Evolutionary conservation across 2,329 filamentous ascomycete species (phyloP).

Genomic region (Clonostachys byssicola): DNA sequence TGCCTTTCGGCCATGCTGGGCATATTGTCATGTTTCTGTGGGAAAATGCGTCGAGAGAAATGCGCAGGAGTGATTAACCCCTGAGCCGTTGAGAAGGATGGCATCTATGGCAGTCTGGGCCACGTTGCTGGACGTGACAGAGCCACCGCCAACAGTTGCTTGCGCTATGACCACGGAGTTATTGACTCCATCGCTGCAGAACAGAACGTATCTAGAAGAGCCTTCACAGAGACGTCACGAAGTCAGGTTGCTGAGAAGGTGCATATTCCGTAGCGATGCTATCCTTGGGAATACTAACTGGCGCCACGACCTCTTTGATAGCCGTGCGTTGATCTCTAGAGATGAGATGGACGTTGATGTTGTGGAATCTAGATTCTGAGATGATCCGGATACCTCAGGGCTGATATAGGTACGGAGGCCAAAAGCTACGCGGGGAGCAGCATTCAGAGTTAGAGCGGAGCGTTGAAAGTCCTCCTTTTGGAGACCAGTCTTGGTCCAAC

Average conservation of each 20-base stretch:
- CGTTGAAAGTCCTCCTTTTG: slow-evolving; percentile 14
- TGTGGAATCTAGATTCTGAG: slow-evolving; percentile 32
- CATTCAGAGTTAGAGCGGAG: slow-evolving; percentile 16
- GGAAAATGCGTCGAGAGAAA: too few relatives aligned
- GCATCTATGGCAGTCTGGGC: slow-evolving; percentile 52
- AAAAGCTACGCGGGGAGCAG: slow-evolving; percentile 35
- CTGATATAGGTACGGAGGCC: slow-evolving; percentile 34
- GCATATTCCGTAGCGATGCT: slow-evolving; percentile 40
- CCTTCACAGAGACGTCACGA: slow-evolving; percentile 35
- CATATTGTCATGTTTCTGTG: too few relatives aligned
- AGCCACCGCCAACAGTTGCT: slow-evolving; percentile 46
- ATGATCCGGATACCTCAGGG: slow-evolving; percentile 37
- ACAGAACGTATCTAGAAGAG: slow-evolving; percentile 35
- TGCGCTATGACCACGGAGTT: slow-evolving; percentile 57
- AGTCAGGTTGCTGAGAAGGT: slow-evolving; percentile 49
- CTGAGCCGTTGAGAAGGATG: slow-evolving; percentile 47
- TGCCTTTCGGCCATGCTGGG: too few relatives aligned
- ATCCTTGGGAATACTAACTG: slow-evolving; percentile 15
- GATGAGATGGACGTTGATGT: slow-evolving; percentile 46
- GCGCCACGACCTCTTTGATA: slow-evolving; percentile 40
- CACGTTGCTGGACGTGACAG: slow-evolving; percentile 38
- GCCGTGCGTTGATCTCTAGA: slow-evolving; percentile 49
- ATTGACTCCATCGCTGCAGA: slow-evolving; percentile 61
- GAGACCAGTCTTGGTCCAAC: slow-evolving; percentile 28
- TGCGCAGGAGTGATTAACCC: slow-evolving; percentile 16